These are phyloP conservation scores for Lasiosphaeris hirsuta DNA, from an alignment of 495 filamentous ascomycete species.

Conservation along the genomic window DNA sequence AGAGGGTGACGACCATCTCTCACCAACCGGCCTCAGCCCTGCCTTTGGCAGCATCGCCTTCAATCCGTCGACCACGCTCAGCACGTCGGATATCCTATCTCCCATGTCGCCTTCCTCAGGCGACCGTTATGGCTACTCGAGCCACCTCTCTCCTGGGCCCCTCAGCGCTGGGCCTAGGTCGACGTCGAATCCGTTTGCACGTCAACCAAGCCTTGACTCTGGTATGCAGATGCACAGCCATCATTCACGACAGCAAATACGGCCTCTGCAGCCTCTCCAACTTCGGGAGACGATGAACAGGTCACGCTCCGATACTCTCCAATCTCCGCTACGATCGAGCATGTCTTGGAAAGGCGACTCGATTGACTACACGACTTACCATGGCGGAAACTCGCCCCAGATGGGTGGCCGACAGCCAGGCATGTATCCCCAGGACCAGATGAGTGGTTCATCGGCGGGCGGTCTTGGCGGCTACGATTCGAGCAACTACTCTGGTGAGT, in stretches of 20 bases:
- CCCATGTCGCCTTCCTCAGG: constrained; percentile 49
- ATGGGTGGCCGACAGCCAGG: constrained; percentile 42
- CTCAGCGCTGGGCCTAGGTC: constrained; percentile 44
- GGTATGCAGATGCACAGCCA: constrained; percentile 46
- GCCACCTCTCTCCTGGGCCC: constrained; percentile 44
- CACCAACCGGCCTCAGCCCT: constrained; percentile 58
- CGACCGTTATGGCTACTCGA: constrained; percentile 52
- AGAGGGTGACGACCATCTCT: constrained; percentile 56
- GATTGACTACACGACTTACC: constrained; percentile 52
- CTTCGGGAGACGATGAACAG: constrained; percentile 58
- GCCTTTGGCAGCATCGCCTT: constrained; percentile 61
- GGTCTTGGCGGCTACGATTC: constrained; percentile 46
- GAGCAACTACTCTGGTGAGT: constrained; percentile 52
- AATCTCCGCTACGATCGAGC: constrained; percentile 57
- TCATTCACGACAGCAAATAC: constrained; percentile 39
- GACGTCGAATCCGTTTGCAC: constrained; percentile 54
- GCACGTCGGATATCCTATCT: constrained; percentile 50
- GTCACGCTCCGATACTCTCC: constrained; percentile 55
- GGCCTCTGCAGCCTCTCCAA: constrained; percentile 55
- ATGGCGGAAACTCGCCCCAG: constrained; percentile 41
- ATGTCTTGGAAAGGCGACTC: constrained; percentile 61
- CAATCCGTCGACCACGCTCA: constrained; percentile 45
- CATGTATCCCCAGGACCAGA: constrained; percentile 31
- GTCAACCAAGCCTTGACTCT: constrained; percentile 47
- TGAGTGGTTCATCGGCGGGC: constrained; percentile 19